phyloP scores from a whole-genome alignment of 1,284 basidiomycete species.

The Hymenochaete sp. region DNA sequence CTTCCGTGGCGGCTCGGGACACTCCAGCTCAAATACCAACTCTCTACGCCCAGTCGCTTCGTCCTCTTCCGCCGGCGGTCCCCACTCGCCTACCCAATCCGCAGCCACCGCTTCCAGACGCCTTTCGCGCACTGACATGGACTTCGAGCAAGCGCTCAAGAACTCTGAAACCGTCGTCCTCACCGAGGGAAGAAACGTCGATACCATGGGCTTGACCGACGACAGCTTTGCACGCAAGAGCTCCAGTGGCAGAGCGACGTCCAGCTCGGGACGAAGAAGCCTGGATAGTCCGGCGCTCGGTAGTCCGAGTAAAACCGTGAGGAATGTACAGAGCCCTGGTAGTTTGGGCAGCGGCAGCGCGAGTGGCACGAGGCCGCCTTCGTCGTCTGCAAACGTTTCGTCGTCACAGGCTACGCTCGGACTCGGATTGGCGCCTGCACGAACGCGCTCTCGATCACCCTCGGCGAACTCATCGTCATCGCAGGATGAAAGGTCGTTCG shows the following conservation, averaged over 20 bases:
- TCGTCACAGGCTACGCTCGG: not conserved
- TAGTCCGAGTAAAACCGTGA: slow-evolving; percentile 10
- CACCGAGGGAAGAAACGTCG: slow-evolving; percentile 60
- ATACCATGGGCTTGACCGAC: slow-evolving; percentile 50
- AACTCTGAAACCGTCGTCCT: slow-evolving; percentile 47
- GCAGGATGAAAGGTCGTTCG: slow-evolving; percentile 50
- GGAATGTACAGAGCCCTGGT: too few relatives aligned
- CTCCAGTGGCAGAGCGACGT: slow-evolving; percentile 13
- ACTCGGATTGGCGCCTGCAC: not conserved
- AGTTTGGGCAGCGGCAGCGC: slow-evolving; percentile 19
- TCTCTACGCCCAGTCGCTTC: too few relatives aligned
- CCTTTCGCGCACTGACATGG: slow-evolving; percentile 63
- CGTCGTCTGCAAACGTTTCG: not conserved
- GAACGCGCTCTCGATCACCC: slow-evolving; percentile 28
- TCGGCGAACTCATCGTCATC: slow-evolving; percentile 32
- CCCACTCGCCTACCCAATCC: slow-evolving; percentile 34
- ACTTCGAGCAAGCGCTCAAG: slow-evolving; percentile 68
- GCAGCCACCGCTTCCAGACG: too few relatives aligned
- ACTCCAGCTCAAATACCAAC: slow-evolving; percentile 43
- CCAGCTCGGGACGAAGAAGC: not conserved
- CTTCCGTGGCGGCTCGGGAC: slow-evolving; percentile 40
- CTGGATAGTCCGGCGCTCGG: not conserved
- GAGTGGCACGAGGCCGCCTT: slow-evolving; percentile 21
- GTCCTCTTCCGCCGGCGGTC: too few relatives aligned
- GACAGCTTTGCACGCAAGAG: too few relatives aligned